phyloP scores from a whole-genome alignment of 352 stramenopile genomes.

The Phytophthora podocarpi region DNA sequence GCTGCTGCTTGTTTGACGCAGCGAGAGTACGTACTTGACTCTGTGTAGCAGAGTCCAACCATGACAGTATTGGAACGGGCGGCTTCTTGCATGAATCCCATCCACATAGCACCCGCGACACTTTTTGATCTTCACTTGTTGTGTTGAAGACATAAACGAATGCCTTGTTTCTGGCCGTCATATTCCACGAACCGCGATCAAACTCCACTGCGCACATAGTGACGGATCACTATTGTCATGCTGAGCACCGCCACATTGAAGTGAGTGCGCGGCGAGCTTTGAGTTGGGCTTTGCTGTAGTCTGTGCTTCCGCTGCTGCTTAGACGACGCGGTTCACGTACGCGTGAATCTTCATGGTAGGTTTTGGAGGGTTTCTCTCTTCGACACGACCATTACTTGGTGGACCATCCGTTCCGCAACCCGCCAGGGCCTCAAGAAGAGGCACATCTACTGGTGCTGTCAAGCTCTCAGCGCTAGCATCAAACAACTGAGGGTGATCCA shows the following conservation, averaged over 20 bases:
- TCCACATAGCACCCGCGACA: not conserved
- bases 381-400: not conserved
- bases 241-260: not conserved
- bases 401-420: not conserved
- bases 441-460: not conserved
- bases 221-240: constrained; percentile 4
- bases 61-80: not conserved
- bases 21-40: not conserved
- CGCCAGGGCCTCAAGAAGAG: not conserved
- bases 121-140: constrained; percentile 14
- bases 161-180: constrained; percentile 4
- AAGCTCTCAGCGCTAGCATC: not conserved
- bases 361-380: not conserved
- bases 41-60: not conserved
- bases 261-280: not conserved
- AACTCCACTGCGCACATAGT: constrained; percentile 10
- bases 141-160: constrained; percentile 13
- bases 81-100: not conserved
- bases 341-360: not conserved
- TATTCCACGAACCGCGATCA: constrained; percentile 14
- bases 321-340: constrained; percentile 1
- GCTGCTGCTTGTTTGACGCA: not conserved
- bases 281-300: not conserved
- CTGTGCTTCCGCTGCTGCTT: not conserved
- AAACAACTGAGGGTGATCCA: not conserved